Evolutionary conservation across 176 grass and related monocot species (phyloP).

Genomic region (Carex cristatella): DNA sequence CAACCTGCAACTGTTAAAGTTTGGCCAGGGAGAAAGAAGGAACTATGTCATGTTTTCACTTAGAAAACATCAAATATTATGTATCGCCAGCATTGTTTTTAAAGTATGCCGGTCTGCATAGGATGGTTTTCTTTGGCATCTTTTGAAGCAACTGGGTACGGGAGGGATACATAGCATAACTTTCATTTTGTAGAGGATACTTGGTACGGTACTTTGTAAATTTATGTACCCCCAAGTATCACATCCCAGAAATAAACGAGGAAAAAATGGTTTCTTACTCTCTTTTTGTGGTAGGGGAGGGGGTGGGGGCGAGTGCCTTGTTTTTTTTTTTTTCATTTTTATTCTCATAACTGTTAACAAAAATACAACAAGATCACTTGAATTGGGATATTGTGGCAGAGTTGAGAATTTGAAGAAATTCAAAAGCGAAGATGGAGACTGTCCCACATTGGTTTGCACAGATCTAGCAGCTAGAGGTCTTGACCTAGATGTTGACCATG

Average conservation of each 20-base stretch:
- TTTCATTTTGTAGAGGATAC: background rate
- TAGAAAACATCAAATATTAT: background rate
- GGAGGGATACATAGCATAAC: background rate
- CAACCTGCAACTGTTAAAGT: no score
- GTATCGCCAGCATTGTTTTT: background rate
- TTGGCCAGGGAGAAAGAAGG: background rate
- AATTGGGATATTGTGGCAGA: conserved; percentile 36
- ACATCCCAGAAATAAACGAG: background rate
- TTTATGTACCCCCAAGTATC: background rate
- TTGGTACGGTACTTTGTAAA: background rate
- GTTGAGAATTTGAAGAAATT: conserved; percentile 98
- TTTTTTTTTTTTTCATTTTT: background rate
- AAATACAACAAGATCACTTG: background rate
- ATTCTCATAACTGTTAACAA: conserved; percentile 13
- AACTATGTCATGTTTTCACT: background rate
- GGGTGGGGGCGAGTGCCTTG: background rate
- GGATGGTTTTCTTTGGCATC: no score
- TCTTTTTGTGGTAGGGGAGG: background rate
- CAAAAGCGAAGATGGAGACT: conserved; percentile 93
- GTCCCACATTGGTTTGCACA: conserved; percentile 88
- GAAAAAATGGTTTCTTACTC: background rate
- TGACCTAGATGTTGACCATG: conserved; percentile 94
- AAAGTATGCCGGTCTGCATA: background rate
- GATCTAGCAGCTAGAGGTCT: conserved; percentile 96
- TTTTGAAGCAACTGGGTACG: background rate